Base-by-base conservation (phyloP, 2,329 filamentous ascomycete genomes). In the Macrophomina tecta region DNA sequence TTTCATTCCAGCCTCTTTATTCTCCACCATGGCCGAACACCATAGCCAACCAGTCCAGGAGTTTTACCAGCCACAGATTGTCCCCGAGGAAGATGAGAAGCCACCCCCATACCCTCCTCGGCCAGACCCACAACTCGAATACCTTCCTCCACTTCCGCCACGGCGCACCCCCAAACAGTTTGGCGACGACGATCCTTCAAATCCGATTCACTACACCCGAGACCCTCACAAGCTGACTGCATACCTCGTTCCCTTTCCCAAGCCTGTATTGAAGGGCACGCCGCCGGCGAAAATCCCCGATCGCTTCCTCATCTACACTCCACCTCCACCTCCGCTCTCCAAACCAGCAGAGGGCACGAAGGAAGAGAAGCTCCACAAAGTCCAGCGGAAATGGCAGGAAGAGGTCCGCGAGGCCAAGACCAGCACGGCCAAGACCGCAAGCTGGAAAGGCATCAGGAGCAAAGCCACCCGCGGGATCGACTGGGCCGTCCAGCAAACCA, bases 251-350 rank as follows among this genome's bases (percentile, higher is more conserved):
- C 81, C 81, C 0, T 82, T 82, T 49, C 81, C 81, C 1, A 81
- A 80, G 65, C 81, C 81, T 4, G 69, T 73, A 0, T 66, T 82
- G 45, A 73, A 76, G 16, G 73, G 74, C 18, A 70, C 76, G 0
- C 70, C 73, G 6, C 64, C 73, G 14, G 74, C 77, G 34, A 55
- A 70, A 16, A 75, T 82, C 6, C 80, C 81, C 0, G 69, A 74
- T 5, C 77, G 80, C 11, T 83, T 82, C 69, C 71, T 82, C 28
- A 77, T 83, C 67, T 83, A 82, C 70, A 82, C 81, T 0, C 81
- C 81, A 3, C 80, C 80, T 5, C 74, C 78, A 5, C 80, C 80
- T 8, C 81, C 81, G 9, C 72, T 82, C 1, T 71, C 72, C 12
- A 78, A 77, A 63, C 80, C 81, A 0, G 73, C 72, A 16, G 75